Percentiles rank a stretch among this genome's conserved stretches.
Evolutionary conservation across 257 asterid species (phyloP).

Genomic region (Solanum sitiens): DNA sequence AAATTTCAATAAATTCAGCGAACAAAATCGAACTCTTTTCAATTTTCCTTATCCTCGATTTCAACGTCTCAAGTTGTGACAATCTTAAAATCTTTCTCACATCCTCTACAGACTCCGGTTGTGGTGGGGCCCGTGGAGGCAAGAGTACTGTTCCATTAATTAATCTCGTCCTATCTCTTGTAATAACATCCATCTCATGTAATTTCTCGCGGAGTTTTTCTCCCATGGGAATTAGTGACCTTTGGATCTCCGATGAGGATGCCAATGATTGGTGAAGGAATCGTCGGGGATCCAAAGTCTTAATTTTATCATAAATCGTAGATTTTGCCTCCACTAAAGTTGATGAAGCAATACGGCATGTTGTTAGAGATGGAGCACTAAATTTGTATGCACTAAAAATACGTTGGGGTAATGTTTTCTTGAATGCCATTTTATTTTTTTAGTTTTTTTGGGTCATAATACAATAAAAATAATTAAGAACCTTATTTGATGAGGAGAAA

Average conservation of each 20-base stretch:
- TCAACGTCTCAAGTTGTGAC: constrained; percentile 2
- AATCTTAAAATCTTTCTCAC: constrained; percentile 2
- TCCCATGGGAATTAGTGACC: not conserved
- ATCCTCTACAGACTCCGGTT: not conserved
- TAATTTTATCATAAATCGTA: not conserved
- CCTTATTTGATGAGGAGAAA: not conserved
- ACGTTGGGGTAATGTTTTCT: not conserved
- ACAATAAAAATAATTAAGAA: not conserved
- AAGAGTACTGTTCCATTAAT: not conserved
- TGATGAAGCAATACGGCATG: not conserved
- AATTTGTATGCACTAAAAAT: not conserved
- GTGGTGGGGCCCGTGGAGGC: not conserved
- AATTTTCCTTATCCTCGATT: not conserved
- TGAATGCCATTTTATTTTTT: not conserved
- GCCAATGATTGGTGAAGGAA: not conserved
- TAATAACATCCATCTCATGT: not conserved
- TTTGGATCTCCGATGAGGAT: not conserved
- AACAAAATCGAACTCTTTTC: not conserved
- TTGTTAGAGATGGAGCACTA: not conserved
- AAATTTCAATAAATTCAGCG: constrained; percentile 1
- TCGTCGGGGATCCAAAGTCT: not conserved
- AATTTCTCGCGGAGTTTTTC: not conserved
- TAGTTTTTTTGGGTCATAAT: not conserved
- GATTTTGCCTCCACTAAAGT: not conserved
- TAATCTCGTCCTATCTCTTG: not conserved